Evolutionary conservation across 1,284 basidiomycete species (phyloP), one percentile per base, ranked within the genome.

Genomic region (Ceraceosorus bombacis): DNA sequence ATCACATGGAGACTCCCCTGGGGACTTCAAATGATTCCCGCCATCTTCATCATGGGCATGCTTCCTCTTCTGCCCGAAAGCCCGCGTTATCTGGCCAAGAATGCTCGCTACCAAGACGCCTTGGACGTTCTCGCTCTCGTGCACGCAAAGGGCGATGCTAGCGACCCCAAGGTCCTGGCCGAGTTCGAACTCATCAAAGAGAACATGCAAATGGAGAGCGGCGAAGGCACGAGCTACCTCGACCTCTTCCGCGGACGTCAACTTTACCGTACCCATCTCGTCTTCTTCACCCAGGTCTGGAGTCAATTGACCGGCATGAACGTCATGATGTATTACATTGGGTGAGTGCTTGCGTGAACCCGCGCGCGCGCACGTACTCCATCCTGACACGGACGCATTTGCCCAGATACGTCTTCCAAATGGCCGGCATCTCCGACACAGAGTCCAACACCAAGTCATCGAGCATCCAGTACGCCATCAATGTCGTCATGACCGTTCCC

Each of bases 71-170:
- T 84, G 53, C 84, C 85, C 78, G 76, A 86, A 80, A 91, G 89
- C 36, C 90, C 90, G 17, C 88, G 90, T 77, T 92, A 83, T 83
- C 83, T 62, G 41, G 61, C 60, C n/a, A 40, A 17, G 8, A 57
- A 57, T 2, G 60, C 53, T 17, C 52, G 60, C 27, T 57, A 48
- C 46, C 59, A 62, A 6, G 60, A 62, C 50, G 50, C 51, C n/a
- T 77, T 78, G 53, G 78, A 80, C 55, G 78, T 75, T 1, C 78
- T 78, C 6, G 74, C 78, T 57, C 75, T 76, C 66, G 68, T 77
- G 55, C 65, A 79, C 41, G 69, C 74, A 51, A 64, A 70, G 46
- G 74, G 69, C 53, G 58, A 66, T 15, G 52, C 72, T 40, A 72
- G 76, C 7, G 60, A 70, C 6, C 72, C 76, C 17, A 72, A 78